Evolutionary conservation across 257 asterid species (phyloP).

Genomic region (Nicotiana attenuata): DNA sequence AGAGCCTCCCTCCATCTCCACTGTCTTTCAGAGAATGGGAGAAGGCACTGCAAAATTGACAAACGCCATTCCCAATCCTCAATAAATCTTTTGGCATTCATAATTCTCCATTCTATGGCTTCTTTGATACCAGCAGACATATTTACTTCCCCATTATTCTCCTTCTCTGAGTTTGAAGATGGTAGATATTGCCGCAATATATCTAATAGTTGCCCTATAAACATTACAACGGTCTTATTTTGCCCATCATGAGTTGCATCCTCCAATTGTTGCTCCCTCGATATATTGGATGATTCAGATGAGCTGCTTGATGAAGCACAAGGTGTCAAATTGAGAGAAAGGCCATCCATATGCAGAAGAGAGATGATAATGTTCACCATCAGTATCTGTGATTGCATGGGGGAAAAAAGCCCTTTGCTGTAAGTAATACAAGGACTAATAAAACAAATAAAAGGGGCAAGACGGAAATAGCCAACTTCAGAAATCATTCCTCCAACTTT

Average conservation of each 20-base stretch:
- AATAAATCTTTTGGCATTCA: constrained; percentile 64
- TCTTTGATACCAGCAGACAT: constrained; percentile 63
- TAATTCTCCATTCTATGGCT: constrained; percentile 82
- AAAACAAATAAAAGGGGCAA: constrained; percentile 15
- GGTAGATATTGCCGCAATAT: constrained; percentile 78
- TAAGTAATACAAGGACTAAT: constrained; percentile 16
- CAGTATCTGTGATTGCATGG: constrained; percentile 49
- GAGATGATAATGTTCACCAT: constrained; percentile 81
- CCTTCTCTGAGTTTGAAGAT: constrained; percentile 56
- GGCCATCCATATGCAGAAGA: constrained; percentile 81
- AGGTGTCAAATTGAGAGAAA: constrained; percentile 49
- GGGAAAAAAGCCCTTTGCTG: background rate
- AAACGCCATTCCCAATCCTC: constrained; percentile 99
- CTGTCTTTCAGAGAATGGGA: constrained; percentile 84
- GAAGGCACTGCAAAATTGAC: constrained; percentile 83
- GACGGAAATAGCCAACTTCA: constrained; percentile 12
- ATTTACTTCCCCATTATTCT: constrained; percentile 40
- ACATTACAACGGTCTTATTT: constrained; percentile 69
- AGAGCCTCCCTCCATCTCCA: constrained; percentile 99
- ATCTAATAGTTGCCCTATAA: constrained; percentile 67
- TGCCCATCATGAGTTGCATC: constrained; percentile 47
- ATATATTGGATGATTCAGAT: constrained; percentile 38
- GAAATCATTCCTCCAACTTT: background rate
- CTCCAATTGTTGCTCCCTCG: constrained; percentile 40
- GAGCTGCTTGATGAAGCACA: constrained; percentile 41